These are phyloP conservation scores for Tolypocladium ovalisporum DNA, from an alignment of 2,329 filamentous ascomycete species.

Conservation along the genomic window DNA sequence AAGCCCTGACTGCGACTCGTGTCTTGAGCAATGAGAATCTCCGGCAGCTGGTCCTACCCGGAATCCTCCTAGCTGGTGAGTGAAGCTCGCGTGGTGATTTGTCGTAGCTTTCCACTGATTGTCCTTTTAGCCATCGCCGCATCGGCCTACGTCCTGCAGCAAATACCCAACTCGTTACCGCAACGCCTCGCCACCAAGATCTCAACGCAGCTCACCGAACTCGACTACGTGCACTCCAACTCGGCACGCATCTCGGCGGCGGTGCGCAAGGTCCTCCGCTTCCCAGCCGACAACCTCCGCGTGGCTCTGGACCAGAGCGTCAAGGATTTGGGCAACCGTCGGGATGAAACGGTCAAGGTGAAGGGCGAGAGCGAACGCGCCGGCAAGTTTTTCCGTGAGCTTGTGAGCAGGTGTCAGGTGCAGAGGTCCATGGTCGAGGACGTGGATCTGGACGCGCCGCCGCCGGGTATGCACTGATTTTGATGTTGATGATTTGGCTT, in stretches of 20 bases:
- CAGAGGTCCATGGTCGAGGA: constrained; percentile 38
- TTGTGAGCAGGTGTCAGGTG: constrained; percentile 55
- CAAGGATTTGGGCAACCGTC: constrained; percentile 67
- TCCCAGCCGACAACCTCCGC: constrained; percentile 77
- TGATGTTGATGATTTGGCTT: constrained; percentile 2
- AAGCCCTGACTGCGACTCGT: constrained; percentile 69
- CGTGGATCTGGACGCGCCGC: constrained; percentile 45
- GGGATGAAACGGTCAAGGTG: constrained; percentile 74
- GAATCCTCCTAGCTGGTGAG: constrained; percentile 69
- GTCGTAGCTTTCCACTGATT: not conserved
- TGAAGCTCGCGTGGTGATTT: not conserved
- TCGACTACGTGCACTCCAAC: constrained; percentile 92
- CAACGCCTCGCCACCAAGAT: constrained; percentile 79
- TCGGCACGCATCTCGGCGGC: constrained; percentile 72
- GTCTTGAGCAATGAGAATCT: constrained; percentile 74
- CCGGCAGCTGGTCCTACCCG: constrained; percentile 69
- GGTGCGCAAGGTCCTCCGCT: constrained; percentile 78
- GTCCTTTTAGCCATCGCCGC: constrained; percentile 53
- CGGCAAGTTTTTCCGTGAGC: constrained; percentile 78
- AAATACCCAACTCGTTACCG: constrained; percentile 83
- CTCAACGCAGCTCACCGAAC: constrained; percentile 61
- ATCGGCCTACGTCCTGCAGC: constrained; percentile 69
- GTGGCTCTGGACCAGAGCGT: constrained; percentile 74
- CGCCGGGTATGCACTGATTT: constrained; percentile 22
- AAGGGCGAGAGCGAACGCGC: constrained; percentile 78